phyloP scores from a whole-genome alignment of 805 yeast genomes.

The Lipomyces oligophaga region DNA sequence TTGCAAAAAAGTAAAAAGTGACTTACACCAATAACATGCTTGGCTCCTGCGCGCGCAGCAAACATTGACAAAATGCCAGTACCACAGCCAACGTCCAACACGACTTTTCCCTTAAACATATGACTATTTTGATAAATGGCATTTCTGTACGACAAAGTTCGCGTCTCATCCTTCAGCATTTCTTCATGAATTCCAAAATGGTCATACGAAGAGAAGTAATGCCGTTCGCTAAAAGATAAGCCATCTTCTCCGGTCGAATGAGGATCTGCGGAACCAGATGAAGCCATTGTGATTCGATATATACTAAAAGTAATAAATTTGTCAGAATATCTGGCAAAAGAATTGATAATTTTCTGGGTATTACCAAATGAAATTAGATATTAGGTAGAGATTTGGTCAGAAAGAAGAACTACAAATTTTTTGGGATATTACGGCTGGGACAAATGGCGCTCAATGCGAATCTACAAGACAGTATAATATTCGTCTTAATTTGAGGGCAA shows the following conservation, averaged over 20 bases:
- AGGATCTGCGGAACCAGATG: not conserved
- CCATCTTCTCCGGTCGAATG: conserved; percentile 1
- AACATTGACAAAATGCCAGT: conserved; percentile 89
- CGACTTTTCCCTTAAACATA: conserved; percentile 77
- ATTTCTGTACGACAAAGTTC: conserved; percentile 76
- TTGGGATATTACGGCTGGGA: not conserved
- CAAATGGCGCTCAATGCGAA: not conserved
- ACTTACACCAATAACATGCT: conserved; percentile 92
- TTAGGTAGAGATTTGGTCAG: not conserved
- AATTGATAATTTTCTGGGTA: not conserved
- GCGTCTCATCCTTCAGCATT: conserved; percentile 82
- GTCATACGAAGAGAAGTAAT: conserved; percentile 82
- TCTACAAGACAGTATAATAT: too few species aligned
- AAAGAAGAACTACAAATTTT: not conserved
- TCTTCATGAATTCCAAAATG: conserved; percentile 91
- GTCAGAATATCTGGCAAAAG: not conserved
- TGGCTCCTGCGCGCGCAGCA: conserved; percentile 90
- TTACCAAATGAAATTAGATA: not conserved
- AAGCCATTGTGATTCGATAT: conserved; percentile 1
- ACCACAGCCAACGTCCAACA: conserved; percentile 92
- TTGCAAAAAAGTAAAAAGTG: conserved; percentile 48
- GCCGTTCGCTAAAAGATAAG: conserved; percentile 36
- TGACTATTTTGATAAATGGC: conserved; percentile 81
- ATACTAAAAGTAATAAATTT: not conserved
- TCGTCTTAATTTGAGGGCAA: not conserved